A percentile compares a stretch with the other conserved stretches of the same genome.
phyloP scores from a whole-genome alignment of 2,329 filamentous ascomycete species.

The Cordyceps militaris region DNA sequence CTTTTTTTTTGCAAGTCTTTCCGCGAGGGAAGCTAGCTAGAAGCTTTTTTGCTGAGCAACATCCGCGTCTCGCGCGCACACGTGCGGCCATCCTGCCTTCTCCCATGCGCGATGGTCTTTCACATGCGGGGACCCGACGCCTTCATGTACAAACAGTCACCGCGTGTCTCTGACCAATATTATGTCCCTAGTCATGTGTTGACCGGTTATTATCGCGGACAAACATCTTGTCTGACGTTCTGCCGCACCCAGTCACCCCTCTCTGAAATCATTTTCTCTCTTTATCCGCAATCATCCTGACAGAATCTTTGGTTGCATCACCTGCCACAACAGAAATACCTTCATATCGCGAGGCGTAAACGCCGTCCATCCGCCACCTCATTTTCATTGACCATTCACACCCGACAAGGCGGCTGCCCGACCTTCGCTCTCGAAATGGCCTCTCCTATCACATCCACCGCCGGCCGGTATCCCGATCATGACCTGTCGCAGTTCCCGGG shows the following conservation, averaged over 20 bases:
- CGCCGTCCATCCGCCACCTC: not conserved
- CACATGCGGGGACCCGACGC: not conserved
- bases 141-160: not conserved
- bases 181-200: not conserved
- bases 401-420: not conserved
- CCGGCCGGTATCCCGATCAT: slow-evolving; percentile 23
- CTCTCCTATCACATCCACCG: not conserved
- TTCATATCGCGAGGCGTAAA: not conserved
- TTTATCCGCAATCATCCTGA: not conserved
- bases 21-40: not conserved
- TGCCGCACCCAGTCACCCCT: not conserved
- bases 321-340: not conserved
- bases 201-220: not conserved
- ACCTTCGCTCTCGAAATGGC: not conserved
- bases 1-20: not conserved
- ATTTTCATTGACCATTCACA: not conserved
- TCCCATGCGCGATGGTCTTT: not conserved
- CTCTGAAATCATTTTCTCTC: not conserved
- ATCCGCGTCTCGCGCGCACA: slow-evolving; percentile 2
- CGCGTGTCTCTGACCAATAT: not conserved
- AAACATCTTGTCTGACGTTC: not conserved
- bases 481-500: slow-evolving; percentile 39
- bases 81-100: slow-evolving; percentile 7
- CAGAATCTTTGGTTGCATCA: not conserved
- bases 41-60: not conserved